phyloP scores from a whole-genome alignment of 805 yeast species.

The Wickerhamomyces alni region DNA sequence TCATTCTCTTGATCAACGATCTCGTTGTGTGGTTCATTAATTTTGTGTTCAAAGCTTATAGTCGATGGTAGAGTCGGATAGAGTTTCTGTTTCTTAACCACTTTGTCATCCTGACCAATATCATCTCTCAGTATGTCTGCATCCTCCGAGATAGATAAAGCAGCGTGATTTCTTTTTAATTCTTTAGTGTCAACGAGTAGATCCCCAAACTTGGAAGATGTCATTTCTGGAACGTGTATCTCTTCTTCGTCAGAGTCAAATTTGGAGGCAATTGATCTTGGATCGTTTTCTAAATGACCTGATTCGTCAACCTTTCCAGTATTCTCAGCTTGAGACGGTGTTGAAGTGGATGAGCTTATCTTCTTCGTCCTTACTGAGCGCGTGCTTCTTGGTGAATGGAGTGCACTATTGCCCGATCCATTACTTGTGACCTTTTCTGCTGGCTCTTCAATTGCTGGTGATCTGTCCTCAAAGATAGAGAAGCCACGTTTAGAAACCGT shows the following conservation, averaged over 20 bases:
- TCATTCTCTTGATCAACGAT: no score
- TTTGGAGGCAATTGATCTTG: conserved; percentile 2
- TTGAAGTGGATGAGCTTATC: no score
- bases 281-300: neutral
- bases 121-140: neutral
- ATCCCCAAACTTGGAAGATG: conserved; percentile 8
- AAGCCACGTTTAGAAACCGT: neutral
- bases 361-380: no score
- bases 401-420: no score
- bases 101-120: neutral
- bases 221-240: conserved; percentile 17
- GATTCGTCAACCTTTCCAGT: neutral
- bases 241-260: conserved; percentile 23
- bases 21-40: no score
- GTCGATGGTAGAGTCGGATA: neutral
- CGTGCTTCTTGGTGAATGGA: neutral
- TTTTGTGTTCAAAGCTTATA: neutral
- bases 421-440: no score
- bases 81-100: neutral
- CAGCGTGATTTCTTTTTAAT: neutral
- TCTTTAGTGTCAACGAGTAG: neutral
- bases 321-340: no score
- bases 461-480: neutral
- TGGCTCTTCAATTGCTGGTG: no score
- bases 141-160: neutral